Base-by-base conservation (phyloP, 192 early-diverging fungal genomes). In the Backusella macrospora region DNA sequence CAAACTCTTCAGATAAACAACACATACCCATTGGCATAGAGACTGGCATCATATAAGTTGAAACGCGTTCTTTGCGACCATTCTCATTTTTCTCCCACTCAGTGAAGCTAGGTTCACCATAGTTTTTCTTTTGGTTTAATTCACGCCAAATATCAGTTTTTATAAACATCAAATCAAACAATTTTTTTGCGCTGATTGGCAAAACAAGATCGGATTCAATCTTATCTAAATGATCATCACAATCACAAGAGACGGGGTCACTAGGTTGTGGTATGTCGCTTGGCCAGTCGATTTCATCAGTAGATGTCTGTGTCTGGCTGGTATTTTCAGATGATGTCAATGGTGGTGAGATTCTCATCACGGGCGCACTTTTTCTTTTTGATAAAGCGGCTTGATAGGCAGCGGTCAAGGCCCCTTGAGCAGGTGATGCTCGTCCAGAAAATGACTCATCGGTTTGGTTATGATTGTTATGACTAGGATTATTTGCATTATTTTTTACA, bases 221-320 rank as follows among this genome's bases (percentile, higher is more conserved):
- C 65, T 86, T 85, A 42, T 93, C 92, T 48, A 88, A 71, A 82
- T 93, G 92, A 49, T 92, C 91, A 12, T 78, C 62, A 68, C 92
- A 93, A 18, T 83, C 81, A 64, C 92, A 93, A 4, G 62, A 8
- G 1, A 88, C 81, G 26, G 86, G 84, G 0, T 48, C 81, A n/a
- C 78, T 64, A 0, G 91, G 90, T 16, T 64, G 47, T 4, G 80
- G 70, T 6, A 88, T 62, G 3, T 46, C 65, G 15, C 79, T 44
- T n/a, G 92, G 90, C 52, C 70, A 71, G 21, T 10, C 7, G 5
- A 9, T 14, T 0, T 49, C 6, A 26, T 34, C 52, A 1, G n/a
- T 13, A 10, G 26, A 10, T 62, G n/a, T 4, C 6, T n/a, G 23
- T 62, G 38, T 10, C 16, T n/a, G 65, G 0, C 10, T 21, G 6